Evolutionary conservation across 2,329 filamentous ascomycete species (phyloP), one percentile per base, ranked within the genome.

Genomic region (Knufia petricola): DNA sequence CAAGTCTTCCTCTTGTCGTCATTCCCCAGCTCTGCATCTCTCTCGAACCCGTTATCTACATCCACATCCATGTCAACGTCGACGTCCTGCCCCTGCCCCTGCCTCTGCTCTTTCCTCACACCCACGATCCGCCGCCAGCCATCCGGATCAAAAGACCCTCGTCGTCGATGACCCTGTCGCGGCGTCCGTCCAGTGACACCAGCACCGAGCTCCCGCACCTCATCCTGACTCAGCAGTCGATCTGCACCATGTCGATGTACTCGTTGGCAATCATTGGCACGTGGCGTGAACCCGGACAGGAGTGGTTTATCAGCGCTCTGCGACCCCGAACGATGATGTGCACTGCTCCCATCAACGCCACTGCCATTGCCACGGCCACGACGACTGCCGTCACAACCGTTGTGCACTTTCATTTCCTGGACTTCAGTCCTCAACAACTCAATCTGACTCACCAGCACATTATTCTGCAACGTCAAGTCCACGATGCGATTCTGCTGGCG

Each of bases 1-100:
- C 34, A 47, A 38, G 44, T 47, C 44, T 30, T 47, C 32, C 44
- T 38, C 32, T 39, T 47, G 23, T 38, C 44, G 32, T 36, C 32
- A 6, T n/a, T 36, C 7, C 15, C 32, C 32, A 17, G 7, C 15
- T 13, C 32, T 8, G 15, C 12, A 6, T 28, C 26, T 12, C 6
- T 28, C 6, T 12, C 26, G 12, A 28, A 6, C 26, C 12, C 6
- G 12, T 28, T 12, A 28, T 12, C 26, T 28, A 6, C 26, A 42
- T 42, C 7, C 2, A 24, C 20, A 26, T 42, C 39, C 20, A 19
- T 31, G 12, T 31, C 41, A 21, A 3, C 24, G 3, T 39, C 44
- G n/a, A 30, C 12, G 3, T 34, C 41, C 39, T 2, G 8, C 20
- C 13, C 9, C 17, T 28, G 6, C 12, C 6, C 26, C 26, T 28